Conservation (phyloP, 257 asterid species). For the Mentha longifolia region DNA sequence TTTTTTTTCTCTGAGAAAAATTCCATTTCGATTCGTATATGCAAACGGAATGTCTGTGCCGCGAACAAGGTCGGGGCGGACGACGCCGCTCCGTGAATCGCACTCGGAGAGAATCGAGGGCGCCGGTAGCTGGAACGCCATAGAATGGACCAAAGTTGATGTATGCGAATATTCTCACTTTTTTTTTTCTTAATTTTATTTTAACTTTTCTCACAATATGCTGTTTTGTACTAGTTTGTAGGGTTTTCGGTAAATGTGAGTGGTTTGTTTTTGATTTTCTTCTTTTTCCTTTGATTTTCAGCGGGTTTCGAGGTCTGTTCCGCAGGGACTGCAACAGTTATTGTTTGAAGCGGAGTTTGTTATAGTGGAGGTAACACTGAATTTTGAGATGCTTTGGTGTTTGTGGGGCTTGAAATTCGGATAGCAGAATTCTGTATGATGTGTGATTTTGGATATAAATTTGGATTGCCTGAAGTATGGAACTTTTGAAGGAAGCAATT, state of each 20-base stretch:
- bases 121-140: conserved; percentile 86
- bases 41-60: conserved; percentile 51
- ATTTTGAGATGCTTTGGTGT: conserved; percentile 13
- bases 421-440: conserved; percentile 11
- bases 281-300: conserved; percentile 29
- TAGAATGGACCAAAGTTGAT: conserved; percentile 95
- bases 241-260: conserved; percentile 6
- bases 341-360: conserved; percentile 72
- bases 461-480: too few species aligned
- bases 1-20: not conserved
- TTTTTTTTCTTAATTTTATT: too few species aligned
- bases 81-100: conserved; percentile 62
- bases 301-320: conserved; percentile 74
- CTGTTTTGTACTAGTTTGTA: conserved; percentile 2
- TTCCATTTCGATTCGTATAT: conserved; percentile 26
- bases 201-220: not conserved
- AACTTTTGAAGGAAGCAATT: too few species aligned
- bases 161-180: conserved; percentile 46
- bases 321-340: conserved; percentile 63
- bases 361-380: conserved; percentile 65
- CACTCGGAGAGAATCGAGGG: conserved; percentile 80
- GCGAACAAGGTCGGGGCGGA: conserved; percentile 66
- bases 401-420: not conserved
- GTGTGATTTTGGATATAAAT: not conserved
- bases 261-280: not conserved